These are phyloP conservation scores for Epichloe aotearoae DNA, from an alignment of 2,329 filamentous ascomycete species.

Conservation along the genomic window DNA sequence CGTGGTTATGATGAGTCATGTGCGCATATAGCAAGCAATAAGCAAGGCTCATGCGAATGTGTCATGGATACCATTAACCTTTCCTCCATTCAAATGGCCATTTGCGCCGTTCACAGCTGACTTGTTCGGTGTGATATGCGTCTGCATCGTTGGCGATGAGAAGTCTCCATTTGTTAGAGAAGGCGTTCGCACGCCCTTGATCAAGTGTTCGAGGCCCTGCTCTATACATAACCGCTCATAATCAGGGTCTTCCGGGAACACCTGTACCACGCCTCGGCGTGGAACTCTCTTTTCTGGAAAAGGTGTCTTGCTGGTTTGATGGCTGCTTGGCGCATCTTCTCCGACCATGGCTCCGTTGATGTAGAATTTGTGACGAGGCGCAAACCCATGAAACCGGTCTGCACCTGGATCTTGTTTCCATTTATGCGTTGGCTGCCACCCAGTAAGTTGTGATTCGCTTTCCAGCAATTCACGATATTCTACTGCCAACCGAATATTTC, in stretches of 20 bases:
- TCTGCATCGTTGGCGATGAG: slow-evolving; percentile 31
- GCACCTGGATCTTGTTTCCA: slow-evolving; percentile 47
- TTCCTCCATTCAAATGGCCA: slow-evolving; percentile 13
- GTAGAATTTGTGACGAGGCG: slow-evolving; percentile 45
- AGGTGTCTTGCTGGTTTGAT: slow-evolving; percentile 37
- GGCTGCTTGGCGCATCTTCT: slow-evolving; percentile 35
- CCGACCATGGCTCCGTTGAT: slow-evolving; percentile 40
- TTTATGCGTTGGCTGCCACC: slow-evolving; percentile 32
- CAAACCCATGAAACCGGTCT: slow-evolving; percentile 37
- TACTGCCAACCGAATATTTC: slow-evolving; percentile 39
- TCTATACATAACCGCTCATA: slow-evolving; percentile 41
- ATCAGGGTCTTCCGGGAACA: slow-evolving; percentile 42
- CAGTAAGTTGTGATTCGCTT: slow-evolving; percentile 29
- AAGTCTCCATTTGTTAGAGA: slow-evolving; percentile 33
- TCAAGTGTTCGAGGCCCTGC: slow-evolving; percentile 42
- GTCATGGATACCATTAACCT: slow-evolving; percentile 19
- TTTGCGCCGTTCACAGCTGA: slow-evolving; percentile 19
- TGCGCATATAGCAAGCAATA: not conserved
- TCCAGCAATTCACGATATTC: slow-evolving; percentile 47
- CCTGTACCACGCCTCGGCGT: slow-evolving; percentile 38
- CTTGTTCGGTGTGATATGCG: slow-evolving; percentile 14
- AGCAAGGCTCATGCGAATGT: slow-evolving; percentile 1
- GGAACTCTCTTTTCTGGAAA: slow-evolving; percentile 43
- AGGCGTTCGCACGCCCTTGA: slow-evolving; percentile 32
- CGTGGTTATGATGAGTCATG: not conserved